A percentile compares a stretch with the other conserved stretches of the same genome.
phyloP scores from a whole-genome alignment of 139 green algal genomes.

The Coccomyxa sp. region DNA sequence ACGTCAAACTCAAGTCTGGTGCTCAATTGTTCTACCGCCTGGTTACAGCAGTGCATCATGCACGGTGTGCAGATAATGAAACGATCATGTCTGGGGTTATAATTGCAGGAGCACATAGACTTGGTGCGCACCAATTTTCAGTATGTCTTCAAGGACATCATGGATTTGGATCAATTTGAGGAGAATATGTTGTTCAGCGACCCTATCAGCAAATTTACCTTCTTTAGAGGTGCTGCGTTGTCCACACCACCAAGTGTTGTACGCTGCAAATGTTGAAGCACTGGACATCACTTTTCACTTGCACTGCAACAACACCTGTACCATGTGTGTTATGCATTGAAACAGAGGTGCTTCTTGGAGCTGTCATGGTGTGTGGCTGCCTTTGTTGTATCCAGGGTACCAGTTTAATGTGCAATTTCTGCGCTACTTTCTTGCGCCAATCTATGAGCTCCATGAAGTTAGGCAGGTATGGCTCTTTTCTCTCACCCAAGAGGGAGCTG shows the following conservation, averaged over 20 bases:
- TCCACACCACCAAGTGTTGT: no score
- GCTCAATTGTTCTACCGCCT: no score
- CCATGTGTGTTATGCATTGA: no score
- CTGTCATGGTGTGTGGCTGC: neutral
- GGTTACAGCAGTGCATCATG: no score
- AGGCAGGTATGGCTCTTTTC: neutral
- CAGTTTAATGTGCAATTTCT: slow-evolving; percentile 16
- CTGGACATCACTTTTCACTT: no score
- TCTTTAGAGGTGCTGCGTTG: slow-evolving; percentile 16
- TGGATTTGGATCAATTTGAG: slow-evolving; percentile 19
- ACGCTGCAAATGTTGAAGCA: no score
- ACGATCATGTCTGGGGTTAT: neutral
- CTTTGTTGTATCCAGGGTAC: slow-evolving; percentile 10
- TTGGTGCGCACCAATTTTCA: slow-evolving; percentile 15
- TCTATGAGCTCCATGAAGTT: slow-evolving; percentile 15
- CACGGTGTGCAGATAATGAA: no score
- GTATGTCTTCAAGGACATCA: slow-evolving; percentile 21
- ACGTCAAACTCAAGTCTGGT: no score
- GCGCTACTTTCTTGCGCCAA: slow-evolving; percentile 19
- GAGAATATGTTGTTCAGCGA: slow-evolving; percentile 25
- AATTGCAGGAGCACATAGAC: slow-evolving; percentile 22
- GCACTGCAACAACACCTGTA: no score
- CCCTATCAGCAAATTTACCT: slow-evolving; percentile 20
- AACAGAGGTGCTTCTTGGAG: no score
- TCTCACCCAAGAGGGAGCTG: no score